Percentiles rank a stretch among this genome's conserved stretches.
These are phyloP conservation scores for Aethionema arabicum DNA, from an alignment of 345 rosid species.

Conservation along the genomic window DNA sequence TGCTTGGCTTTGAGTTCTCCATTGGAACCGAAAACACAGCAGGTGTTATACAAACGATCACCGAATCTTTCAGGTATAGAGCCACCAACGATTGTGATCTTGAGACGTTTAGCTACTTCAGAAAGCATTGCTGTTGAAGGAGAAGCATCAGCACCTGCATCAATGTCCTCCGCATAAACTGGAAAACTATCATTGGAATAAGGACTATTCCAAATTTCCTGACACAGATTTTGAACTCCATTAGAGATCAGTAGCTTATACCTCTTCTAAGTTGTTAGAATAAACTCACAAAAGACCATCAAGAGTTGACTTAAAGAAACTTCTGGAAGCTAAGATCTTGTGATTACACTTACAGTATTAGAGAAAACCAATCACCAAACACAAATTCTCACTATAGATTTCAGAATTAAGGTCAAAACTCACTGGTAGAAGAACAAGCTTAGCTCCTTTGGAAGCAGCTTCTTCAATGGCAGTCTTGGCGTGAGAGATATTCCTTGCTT, in stretches of 20 bases:
- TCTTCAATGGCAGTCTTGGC: constrained; percentile 66
- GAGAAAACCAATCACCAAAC: not conserved
- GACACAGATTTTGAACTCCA: constrained; percentile 16
- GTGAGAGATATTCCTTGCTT: constrained; percentile 70
- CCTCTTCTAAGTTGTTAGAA: not conserved
- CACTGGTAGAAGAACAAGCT: constrained; percentile 82
- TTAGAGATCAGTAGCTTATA: not conserved
- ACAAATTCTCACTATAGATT: constrained; percentile 2
- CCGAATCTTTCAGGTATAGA: constrained; percentile 76
- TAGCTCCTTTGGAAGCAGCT: constrained; percentile 72
- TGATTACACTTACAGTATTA: not conserved
- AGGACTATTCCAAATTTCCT: constrained; percentile 96
- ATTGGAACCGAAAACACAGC: constrained; percentile 74
- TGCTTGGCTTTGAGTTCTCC: constrained; percentile 86
- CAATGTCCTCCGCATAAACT: constrained; percentile 85
- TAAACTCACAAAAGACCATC: no score
- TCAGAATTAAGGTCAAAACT: constrained; percentile 28
- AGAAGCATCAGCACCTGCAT: constrained; percentile 61
- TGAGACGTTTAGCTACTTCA: constrained; percentile 58
- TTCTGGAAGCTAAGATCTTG: no score
- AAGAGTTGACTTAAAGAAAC: no score
- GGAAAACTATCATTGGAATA: constrained; percentile 91
- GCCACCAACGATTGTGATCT: constrained; percentile 85
- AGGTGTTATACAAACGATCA: constrained; percentile 73
- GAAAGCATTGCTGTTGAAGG: constrained; percentile 88